A percentile compares a stretch with the other conserved stretches of the same genome.
Evolutionary conservation across 176 grass and related monocot species (phyloP).

Genomic region (Urochloa ruziziensis): DNA sequence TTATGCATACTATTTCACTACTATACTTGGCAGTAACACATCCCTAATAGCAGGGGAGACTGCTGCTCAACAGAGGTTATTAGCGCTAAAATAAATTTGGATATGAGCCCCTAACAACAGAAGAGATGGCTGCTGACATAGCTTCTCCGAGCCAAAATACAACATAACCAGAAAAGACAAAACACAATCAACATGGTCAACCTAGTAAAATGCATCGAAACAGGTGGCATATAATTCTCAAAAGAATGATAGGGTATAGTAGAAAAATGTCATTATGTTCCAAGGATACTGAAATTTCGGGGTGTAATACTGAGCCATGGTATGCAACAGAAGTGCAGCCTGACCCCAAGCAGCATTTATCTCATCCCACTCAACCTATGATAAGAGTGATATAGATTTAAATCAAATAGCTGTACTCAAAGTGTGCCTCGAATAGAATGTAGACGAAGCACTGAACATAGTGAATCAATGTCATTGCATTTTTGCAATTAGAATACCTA

Average conservation of each 20-base stretch:
- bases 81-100: too few species aligned
- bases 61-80: too few species aligned
- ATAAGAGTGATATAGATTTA: neutral
- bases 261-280: neutral
- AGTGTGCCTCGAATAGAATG: neutral
- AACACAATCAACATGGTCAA: neutral
- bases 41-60: neutral
- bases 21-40: neutral
- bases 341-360: slow-evolving; percentile 99
- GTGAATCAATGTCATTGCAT: neutral
- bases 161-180: neutral
- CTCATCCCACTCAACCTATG: slow-evolving; percentile 96
- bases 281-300: slow-evolving; percentile 75
- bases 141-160: neutral
- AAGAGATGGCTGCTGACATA: neutral
- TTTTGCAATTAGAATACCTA: slow-evolving; percentile 36
- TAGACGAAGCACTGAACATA: neutral
- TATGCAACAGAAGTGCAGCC: slow-evolving; percentile 93
- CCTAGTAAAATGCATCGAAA: neutral
- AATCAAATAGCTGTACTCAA: neutral
- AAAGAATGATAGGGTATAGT: neutral
- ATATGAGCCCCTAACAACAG: too few species aligned
- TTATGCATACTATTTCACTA: neutral
- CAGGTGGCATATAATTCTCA: neutral
- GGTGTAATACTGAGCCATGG: slow-evolving; percentile 83